A percentile compares a stretch with the other conserved stretches of the same genome.
Evolutionary conservation across 1,284 basidiomycete genomes (phyloP).

Genomic region (Moesziomyces antarcticus): DNA sequence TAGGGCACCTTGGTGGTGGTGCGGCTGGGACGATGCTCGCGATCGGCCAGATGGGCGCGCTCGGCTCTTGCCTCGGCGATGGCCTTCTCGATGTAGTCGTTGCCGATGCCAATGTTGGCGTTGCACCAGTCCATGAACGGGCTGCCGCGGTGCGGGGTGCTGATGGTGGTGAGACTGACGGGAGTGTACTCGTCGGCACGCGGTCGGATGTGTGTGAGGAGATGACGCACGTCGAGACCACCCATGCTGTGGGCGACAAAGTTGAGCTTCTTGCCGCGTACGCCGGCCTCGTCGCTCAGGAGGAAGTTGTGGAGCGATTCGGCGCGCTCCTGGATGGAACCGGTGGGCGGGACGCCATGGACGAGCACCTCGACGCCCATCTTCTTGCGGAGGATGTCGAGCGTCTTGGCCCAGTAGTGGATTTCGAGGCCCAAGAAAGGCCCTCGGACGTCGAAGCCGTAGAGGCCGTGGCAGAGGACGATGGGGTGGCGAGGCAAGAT

Average conservation of each 20-base stretch:
- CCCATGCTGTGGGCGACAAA: slow-evolving; percentile 96
- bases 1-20: slow-evolving; percentile 45
- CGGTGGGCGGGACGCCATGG: slow-evolving; percentile 94
- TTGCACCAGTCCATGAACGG: slow-evolving; percentile 99
- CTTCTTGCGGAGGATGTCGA: slow-evolving; percentile 82
- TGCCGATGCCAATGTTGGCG: slow-evolving; percentile 65
- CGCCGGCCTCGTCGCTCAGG: slow-evolving; percentile 72
- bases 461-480: slow-evolving; percentile 87
- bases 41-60: slow-evolving; percentile 27
- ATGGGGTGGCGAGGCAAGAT: slow-evolving; percentile 86
- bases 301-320: slow-evolving; percentile 82
- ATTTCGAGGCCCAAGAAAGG: slow-evolving; percentile 77
- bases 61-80: slow-evolving; percentile 50
- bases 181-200: slow-evolving; percentile 78
- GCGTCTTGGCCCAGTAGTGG: slow-evolving; percentile 94
- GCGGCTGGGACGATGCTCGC: slow-evolving; percentile 22
- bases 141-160: slow-evolving; percentile 93
- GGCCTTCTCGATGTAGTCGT: slow-evolving; percentile 61
- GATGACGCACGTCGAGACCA: slow-evolving; percentile 73
- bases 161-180: slow-evolving; percentile 86
- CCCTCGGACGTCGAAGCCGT: slow-evolving; percentile 90
- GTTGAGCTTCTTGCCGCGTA: slow-evolving; percentile 80
- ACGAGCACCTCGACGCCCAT: slow-evolving; percentile 93
- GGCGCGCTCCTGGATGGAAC: slow-evolving; percentile 86
- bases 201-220: slow-evolving; percentile 87